Base-by-base conservation (phyloP, 345 rosid genomes). In the Camelina laxa region DNA sequence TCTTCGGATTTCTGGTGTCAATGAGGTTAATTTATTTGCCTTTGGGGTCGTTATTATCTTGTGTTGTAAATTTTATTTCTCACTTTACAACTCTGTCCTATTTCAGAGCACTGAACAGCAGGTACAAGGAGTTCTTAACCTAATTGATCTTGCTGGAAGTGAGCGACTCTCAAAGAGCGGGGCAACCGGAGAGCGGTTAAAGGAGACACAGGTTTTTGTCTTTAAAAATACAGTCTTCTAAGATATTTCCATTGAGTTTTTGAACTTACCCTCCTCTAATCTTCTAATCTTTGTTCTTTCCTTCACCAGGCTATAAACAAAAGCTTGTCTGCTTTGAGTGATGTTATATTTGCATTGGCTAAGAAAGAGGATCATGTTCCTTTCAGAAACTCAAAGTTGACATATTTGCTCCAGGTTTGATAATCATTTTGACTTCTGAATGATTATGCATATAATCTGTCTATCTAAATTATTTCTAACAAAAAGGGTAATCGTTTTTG, bases 281-380 rank as follows among this genome's bases (percentile, higher is more conserved):
- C n/a, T n/a, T n/a, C 50, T 47, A 62, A 42, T 17, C 35, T 12
- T 60, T 35, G 51, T 73, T 70, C 11, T 24, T 45, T 78, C 84
- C 39, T 61, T 31, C 19, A 16, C 24, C 83, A 95, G 96, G 98
- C 99, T 20, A 95, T 95, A 17, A 95, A 95, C 75, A 95, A 86
- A 79, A 95, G 99, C 75, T 79, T 92, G 39, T 92, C 99, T 9
- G 84, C 84, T 11, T 79, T 95, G 65, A 83, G 90, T 65, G 94
- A 92, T 75, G 99, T 95, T 6, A 95, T 95, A 70, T 92, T 92
- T 60, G 91, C 98, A 57, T 56, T 95, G 78, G 94, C 97, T 38
- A 95, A 86, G 87, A 95, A 92, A 78, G 99, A 95, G 15, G 96
- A 91, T 47, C 97, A 96, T 62, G 93, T 96, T 70, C 98, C 98